Evolutionary conservation across 345 rosid species (phyloP), one percentile per base, ranked within the genome.

Genomic region (Eucalyptus marginata): DNA sequence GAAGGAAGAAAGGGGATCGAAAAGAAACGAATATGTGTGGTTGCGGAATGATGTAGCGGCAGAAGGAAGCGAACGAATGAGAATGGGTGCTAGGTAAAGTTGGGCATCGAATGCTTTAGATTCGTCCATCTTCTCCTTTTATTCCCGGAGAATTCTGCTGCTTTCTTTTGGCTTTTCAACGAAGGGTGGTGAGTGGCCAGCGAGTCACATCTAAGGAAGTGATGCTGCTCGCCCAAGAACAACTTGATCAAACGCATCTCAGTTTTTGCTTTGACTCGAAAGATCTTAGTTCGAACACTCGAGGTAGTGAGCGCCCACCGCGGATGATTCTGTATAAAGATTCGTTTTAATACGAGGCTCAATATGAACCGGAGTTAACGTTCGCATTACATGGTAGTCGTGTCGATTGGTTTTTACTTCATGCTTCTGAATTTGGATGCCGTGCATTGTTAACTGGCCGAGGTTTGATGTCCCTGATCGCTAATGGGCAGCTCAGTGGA

Each of bases 11-110:
- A 44, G 56, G 85, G 59, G 47, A 76, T 29, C 9, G 49, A 46
- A 52, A 86, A 66, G 86, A 11, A 52, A 87, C 12, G 90, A 89
- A 89, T 89, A 79, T 29, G 66, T 50, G 84, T 13, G 62, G 16
- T 40, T 56, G 52, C 36, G 47, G 71, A 18, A 33, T 88, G 49
- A 13, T 12, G 47, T 62, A 49, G 90, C 56, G 33, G 47, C 59
- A 15, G 58, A 88, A 80, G 90, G n/a, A 85, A 88, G 66, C 87
- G 50, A 88, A 51, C 7, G 47, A 25, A 52, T 64, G 47, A 36
- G 85, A 17, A 15, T 2, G 29, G 66, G 9, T 11, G 49, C 49
- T 36, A 86, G 51, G 86, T 33, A 62, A 36, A 80, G 87, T 50
- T 87, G 13, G 84, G 88, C 10, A 87, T 46, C 68, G 6, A 87